Base-by-base conservation (phyloP, 1,139 yeast genomes). In the Komagataea norvegica region DNA sequence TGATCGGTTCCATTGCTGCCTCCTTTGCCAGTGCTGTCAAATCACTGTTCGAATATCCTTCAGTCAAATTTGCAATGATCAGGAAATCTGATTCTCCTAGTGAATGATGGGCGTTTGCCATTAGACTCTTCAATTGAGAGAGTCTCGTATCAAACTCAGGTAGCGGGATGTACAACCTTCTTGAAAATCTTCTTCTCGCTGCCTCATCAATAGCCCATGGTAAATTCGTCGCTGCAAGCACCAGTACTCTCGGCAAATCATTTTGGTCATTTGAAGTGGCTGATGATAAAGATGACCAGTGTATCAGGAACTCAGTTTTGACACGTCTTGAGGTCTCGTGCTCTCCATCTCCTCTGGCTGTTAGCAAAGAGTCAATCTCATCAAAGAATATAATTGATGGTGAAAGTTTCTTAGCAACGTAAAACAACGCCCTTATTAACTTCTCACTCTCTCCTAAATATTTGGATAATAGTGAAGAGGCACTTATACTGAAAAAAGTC, bases 191-290 rank as follows among this genome's bases (percentile, higher is more conserved):
- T 55, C 83, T 65, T 51, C 83, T 62, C 4, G 83, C 82, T 1
- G 83, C 83, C 46, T 77, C 83, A 56, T 77, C 84, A 44, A 78
- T 77, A 11, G 76, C 69, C 85, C 85, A 78, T 1, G 85, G 85
- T 38, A 77, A 56, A 51, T 77, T 77, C 3, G 84, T 77, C 2
- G 84, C 83, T 3, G 81, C 83, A 24, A 77, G 55, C 8, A 78
- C 77, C 21, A 77, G 61, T 1, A 77, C 83, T 36, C 80, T 61
- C 36, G 62, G 64, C 21, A 54, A 59, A 23, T 58, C 70, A 6
- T 6, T 25, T 6, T 43, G 45, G 11, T 54, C 52, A 20, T 49
- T 49, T 0, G 77, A 72, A 3, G 78, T 75, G 0, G 82, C 78
- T 34, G 75, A 68, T 19, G 79, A 72, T 20, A 77, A 60, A 31